These are phyloP conservation scores for Sarcomyxa edulis DNA, from an alignment of 768 basidiomycete species.

Conservation along the genomic window DNA sequence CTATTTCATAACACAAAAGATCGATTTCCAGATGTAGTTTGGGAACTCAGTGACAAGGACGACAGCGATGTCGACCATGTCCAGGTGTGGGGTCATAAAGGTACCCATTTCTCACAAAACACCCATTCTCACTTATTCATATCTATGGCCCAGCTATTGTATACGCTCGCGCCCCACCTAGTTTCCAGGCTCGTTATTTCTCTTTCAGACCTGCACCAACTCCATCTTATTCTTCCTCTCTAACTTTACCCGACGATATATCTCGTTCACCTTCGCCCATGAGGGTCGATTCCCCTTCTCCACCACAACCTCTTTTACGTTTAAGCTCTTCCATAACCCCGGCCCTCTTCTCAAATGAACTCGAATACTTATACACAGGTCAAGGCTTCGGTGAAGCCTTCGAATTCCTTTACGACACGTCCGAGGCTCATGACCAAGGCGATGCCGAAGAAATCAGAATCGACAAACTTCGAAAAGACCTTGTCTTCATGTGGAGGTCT, in stretches of 20 bases:
- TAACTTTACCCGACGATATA: constrained; percentile 33
- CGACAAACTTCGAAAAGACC: constrained; percentile 87
- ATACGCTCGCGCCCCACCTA: constrained; percentile 90
- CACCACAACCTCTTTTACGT: constrained; percentile 46
- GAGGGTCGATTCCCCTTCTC: constrained; percentile 39
- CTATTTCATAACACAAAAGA: constrained; percentile 85
- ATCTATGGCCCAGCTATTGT: constrained; percentile 64
- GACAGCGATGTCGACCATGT: constrained; percentile 40
- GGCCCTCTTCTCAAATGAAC: constrained; percentile 79
- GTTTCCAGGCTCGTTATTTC: constrained; percentile 88
- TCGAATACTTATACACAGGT: constrained; percentile 94
- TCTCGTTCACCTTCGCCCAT: constrained; percentile 43
- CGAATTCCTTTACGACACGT: constrained; percentile 79
- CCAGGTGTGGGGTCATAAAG: constrained; percentile 94
- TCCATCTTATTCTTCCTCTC: constrained; percentile 43
- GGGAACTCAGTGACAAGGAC: constrained; percentile 60
- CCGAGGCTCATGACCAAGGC: constrained; percentile 41
- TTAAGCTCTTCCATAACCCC: constrained; percentile 68
- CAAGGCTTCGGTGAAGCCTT: constrained; percentile 85
- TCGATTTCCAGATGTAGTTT: constrained; percentile 95
- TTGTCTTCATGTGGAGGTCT: constrained; percentile 96
- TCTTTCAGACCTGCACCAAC: constrained; percentile 60
- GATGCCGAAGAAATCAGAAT: constrained; percentile 49
- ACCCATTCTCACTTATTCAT: not conserved
- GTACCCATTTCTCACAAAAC: constrained; percentile 33